Base-by-base conservation (phyloP, 2,329 filamentous ascomycete genomes). In the Leptoxyphium fumago region DNA sequence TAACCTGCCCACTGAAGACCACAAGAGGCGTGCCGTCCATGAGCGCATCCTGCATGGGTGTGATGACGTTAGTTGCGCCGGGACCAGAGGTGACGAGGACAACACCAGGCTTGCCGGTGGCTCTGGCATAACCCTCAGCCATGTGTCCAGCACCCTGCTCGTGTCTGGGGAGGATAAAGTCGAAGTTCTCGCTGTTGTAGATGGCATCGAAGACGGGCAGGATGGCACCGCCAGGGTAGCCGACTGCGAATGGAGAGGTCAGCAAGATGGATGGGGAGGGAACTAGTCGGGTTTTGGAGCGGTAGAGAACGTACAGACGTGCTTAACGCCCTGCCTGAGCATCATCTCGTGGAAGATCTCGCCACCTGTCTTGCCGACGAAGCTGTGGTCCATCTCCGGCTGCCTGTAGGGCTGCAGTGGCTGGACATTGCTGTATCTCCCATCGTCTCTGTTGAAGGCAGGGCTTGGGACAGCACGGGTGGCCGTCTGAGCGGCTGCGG, bases 321-420 rank as follows among this genome's bases (percentile, higher is more conserved):
- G 86, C 70, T 95, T 91, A 45, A 98, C 89, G 55, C 73, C 77
- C 56, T 89, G 84, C 59, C 89, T 76, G 49, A 94, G 74, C 88
- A 98, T 95, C 89, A 96, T 96, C 69, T 96, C 89, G 65, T 96
- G 88, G 67, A 96, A 94, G 56, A 96, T 95, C 66, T 95, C 82
- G 61, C 91, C 91, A 61, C 91, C 89, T 41, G 79, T 94, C 74
- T 88, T 89, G 50, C 89, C 89, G 59, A 96, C 86, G 65, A 96
- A 94, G 48, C 67, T 69, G 54, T 72, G 69, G 58, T 72, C 69
- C 68, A 72, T 69, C 53, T 70, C 68, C 17, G 64, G 68, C 44
- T 64, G 60, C 47, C 62, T 59, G 58, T 64, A 69, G 43, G 65
- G 66, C 57, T 64, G 61, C 52, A 71, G 55, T 38, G 67, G 68